A percentile compares a stretch with the other conserved stretches of the same genome.
These are phyloP conservation scores for Vigna nakashimae DNA, from an alignment of 306 rosid species.

Conservation along the genomic window DNA sequence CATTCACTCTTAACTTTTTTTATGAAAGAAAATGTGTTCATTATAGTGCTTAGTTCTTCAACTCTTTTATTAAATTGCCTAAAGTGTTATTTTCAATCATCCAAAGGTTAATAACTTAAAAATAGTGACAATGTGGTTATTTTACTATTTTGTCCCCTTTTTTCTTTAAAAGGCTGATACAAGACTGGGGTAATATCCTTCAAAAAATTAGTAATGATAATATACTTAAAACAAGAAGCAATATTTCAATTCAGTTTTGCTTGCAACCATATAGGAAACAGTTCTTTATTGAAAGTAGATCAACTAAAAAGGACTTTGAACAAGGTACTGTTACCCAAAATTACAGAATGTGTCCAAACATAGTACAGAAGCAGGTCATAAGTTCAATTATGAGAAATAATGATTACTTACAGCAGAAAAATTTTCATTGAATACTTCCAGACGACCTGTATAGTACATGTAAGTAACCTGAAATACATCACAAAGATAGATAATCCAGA, in stretches of 20 bases:
- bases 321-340: slow-evolving; percentile 16
- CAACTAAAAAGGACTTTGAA: background rate
- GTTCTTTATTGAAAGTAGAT: slow-evolving; percentile 25
- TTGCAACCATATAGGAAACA: slow-evolving; percentile 19
- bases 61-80: background rate
- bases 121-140: slow-evolving; percentile 31
- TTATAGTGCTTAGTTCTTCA: background rate
- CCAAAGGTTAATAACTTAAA: slow-evolving; percentile 17
- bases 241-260: slow-evolving; percentile 12
- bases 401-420: slow-evolving; percentile 83
- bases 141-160: slow-evolving; percentile 1
- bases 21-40: background rate
- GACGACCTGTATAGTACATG: slow-evolving; percentile 99
- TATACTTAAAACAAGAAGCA: background rate
- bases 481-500: slow-evolving; percentile 41
- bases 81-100: slow-evolving; percentile 1
- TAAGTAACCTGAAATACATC: slow-evolving; percentile 79
- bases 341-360: slow-evolving; percentile 5
- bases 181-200: background rate
- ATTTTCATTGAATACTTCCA: slow-evolving; percentile 96
- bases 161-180: slow-evolving; percentile 10
- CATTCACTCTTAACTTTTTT: background rate
- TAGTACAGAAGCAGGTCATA: slow-evolving; percentile 24
- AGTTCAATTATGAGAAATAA: slow-evolving; percentile 33
- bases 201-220: slow-evolving; percentile 8